Conservation (phyloP, 192 early-diverging fungal species). For the Coemansia sp. region DNA sequence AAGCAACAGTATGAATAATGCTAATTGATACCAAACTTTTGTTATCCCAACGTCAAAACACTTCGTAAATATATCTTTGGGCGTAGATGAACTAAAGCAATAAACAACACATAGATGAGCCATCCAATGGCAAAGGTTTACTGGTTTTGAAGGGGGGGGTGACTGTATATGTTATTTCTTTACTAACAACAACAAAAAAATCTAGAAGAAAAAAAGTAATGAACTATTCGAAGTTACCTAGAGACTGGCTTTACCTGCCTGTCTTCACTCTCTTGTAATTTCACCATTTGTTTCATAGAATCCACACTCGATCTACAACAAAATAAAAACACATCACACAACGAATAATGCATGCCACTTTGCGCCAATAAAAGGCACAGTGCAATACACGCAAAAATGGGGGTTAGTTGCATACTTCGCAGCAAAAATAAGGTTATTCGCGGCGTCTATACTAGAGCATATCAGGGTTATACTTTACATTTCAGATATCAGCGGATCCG, state of each 20-base stretch:
- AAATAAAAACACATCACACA: background rate
- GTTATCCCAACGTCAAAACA: no score
- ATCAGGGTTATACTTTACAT: conserved; percentile 17
- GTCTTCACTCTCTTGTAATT: background rate
- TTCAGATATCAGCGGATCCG: conserved; percentile 23
- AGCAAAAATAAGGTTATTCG: background rate
- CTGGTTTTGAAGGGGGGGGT: background rate
- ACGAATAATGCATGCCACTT: background rate
- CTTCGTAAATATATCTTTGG: no score
- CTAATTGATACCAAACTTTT: no score
- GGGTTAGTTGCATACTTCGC: background rate
- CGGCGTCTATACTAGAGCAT: background rate
- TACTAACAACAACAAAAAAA: background rate
- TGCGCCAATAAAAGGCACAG: background rate
- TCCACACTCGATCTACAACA: conserved; percentile 6
- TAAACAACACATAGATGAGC: no score
- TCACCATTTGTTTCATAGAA: background rate
- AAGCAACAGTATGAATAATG: no score
- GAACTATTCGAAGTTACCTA: background rate
- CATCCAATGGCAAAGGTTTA: no score
- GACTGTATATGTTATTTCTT: background rate
- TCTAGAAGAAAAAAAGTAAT: conserved; percentile 1
- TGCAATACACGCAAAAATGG: background rate
- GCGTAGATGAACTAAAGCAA: no score
- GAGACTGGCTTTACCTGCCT: background rate